Evolutionary conservation across 768 basidiomycete species (phyloP), one percentile per base, ranked within the genome.

Genomic region (Podaxis pistillaris): DNA sequence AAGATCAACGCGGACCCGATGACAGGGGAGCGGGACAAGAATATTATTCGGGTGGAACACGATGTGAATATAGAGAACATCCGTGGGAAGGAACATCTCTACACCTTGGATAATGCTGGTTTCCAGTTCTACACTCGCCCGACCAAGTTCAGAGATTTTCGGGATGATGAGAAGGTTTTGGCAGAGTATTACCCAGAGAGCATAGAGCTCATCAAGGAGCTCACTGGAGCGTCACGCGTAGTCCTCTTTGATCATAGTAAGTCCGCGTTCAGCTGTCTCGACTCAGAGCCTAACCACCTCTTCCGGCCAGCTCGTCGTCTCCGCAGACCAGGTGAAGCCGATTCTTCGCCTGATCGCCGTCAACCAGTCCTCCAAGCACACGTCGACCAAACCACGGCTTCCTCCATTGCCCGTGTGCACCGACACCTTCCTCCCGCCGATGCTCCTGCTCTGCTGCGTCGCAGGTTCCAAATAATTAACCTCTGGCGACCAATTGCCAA

Each of bases 161-260:
- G 30, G 13, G 58, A 67, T 33, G 64, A 67, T 68, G 15, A 74
- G 79, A 80, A 78, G 40, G 78, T 88, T 44, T 65, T 77, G 67
- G 68, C 65, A 36, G 82, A 82, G 55, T 89, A 88, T 69, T 87
- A 87, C 67, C 77, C 79, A 1, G 86, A 88, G 71, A 82, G 81
- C 64, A 74, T 77, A 19, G 81, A 82, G 67, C 69, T 86, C 30
- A 73, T 87, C 49, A 86, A 87, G 74, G 65, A 81, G 64, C 51
- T 85, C 8, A 86, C 85, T 0, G 86, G 87, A 9, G 86, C 86
- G 0, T 81, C 75, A 62, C 76, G 76, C 24, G 82, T 84, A 24
- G 81, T 86, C n/a, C 57, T 86, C 37, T 88, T 87, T 61, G 85
- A 87, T 66, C 86, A 87, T 69, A 87, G 86, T 84, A 58, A 64